Base-by-base conservation (phyloP, 176 grass and related monocot species). In the Hsuehochloa calcarea region DNA sequence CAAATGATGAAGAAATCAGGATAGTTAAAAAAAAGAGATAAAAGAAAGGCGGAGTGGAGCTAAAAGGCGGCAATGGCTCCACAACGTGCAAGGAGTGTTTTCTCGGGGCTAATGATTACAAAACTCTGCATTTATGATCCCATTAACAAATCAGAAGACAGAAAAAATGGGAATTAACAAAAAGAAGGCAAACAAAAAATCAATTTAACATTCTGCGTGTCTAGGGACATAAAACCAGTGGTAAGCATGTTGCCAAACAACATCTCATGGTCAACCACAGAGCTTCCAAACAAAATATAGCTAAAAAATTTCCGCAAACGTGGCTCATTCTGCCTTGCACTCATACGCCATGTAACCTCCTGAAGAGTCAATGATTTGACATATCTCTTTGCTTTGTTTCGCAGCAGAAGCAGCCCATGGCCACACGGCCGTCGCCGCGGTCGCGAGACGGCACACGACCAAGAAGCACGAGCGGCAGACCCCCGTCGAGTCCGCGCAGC, bases 381-480 rank as follows among this genome's bases (percentile, higher is more conserved):
- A 78, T 47, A 43, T 54, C 17, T 65, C 46, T 15, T 1, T 71
- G 12, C 45, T 81, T 29, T 61, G 59, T 73, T 39, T 60, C 41
- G 38, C 85, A 79, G 85, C 75, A 41, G 89, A 68, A 50, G 80
- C 41, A 59, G 68, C 75, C 41, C 60, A 90, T 90, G 89, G 89
- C 89, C 47, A 90, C 84, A 38, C 79, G 84, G 67, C 74, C 74
- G 61, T 52, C 89, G 59, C 59, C 68, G 60, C 84, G 80, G 60
- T 87, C 85, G 75, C 86, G 89, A 71, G 89, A 90, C 68, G 80
- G 89, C 19, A 50, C 69, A 47, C 89, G 49, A 2, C 75, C 85
- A 74, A n/a, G 71, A 86, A 92, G 68, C 80, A 91, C 35, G 55
- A 82, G 71, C 55, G 71, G 85, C 15, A 82, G 75, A 22, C 82